Evolutionary conservation across 1,139 yeast species (phyloP).

Genomic region (Diutina scorzettiae): DNA sequence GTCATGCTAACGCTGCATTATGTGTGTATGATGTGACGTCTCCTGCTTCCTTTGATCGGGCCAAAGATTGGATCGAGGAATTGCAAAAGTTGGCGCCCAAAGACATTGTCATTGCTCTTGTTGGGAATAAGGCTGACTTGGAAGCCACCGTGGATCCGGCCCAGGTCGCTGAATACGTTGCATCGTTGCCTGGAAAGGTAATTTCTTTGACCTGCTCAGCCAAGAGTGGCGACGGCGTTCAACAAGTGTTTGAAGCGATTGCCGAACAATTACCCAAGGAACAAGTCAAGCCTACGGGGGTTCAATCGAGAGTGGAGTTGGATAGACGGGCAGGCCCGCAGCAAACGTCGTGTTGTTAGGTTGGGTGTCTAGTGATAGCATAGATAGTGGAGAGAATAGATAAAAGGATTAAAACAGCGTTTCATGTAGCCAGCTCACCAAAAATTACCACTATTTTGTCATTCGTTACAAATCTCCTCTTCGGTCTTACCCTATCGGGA

Average conservation of each 20-base stretch:
- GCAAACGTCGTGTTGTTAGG: background rate
- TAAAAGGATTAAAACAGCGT: background rate
- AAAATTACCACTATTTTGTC: background rate
- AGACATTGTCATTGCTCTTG: conserved; percentile 71
- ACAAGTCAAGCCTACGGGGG: background rate
- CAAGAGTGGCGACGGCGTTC: conserved; percentile 34
- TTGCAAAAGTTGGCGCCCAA: conserved; percentile 82
- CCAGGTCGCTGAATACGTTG: background rate
- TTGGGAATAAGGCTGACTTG: conserved; percentile 25
- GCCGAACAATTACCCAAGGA: conserved; percentile 36
- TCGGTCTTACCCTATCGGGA: too few species aligned
- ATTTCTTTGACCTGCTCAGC: conserved; percentile 23
- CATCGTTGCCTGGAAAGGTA: background rate
- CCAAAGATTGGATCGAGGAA: conserved; percentile 94
- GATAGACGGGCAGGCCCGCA: background rate
- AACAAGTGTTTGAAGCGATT: conserved; percentile 29
- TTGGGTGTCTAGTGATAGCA: background rate
- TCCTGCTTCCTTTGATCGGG: conserved; percentile 65
- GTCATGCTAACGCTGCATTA: conserved; percentile 12
- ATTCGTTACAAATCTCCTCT: too few species aligned
- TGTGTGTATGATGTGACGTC: conserved; percentile 18
- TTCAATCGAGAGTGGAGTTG: background rate
- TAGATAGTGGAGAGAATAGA: background rate
- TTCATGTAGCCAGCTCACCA: background rate
- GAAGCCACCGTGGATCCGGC: background rate